phyloP scores from a whole-genome alignment of 192 early-diverging fungal genomes.

The Coemansia sp. region DNA sequence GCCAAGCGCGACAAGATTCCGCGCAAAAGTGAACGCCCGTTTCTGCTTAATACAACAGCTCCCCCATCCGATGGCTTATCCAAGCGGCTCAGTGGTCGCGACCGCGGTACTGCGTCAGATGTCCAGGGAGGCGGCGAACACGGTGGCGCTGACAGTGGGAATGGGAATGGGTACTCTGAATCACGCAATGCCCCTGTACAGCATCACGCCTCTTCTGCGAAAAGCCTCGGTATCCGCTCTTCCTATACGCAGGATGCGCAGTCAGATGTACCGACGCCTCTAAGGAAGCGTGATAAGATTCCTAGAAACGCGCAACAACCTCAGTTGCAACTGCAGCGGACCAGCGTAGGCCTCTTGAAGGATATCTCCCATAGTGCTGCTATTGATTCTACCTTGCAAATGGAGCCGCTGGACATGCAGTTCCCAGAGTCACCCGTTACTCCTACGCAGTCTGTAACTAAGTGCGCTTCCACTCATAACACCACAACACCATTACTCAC shows the following conservation, averaged over 20 bases:
- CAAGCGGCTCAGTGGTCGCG: not conserved
- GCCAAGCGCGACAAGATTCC: conserved; percentile 57
- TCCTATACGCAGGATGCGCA: not conserved
- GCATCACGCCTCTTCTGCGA: not conserved
- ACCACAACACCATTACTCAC: conserved; percentile 1
- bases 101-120: conserved; percentile 5
- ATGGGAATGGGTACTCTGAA: not conserved
- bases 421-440: conserved; percentile 29
- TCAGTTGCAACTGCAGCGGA: not conserved
- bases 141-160: conserved; percentile 7
- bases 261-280: conserved; percentile 17
- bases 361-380: not conserved
- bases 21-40: conserved; percentile 28
- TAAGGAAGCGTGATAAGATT: conserved; percentile 36
- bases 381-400: conserved; percentile 15
- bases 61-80: not conserved
- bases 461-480: not conserved
- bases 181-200: conserved; percentile 9
- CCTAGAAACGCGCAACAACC: conserved; percentile 18
- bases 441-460: conserved; percentile 4
- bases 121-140: not conserved
- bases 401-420: conserved; percentile 25
- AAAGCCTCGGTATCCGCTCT: not conserved
- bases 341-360: not conserved
- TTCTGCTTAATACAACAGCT: conserved; percentile 1